phyloP scores from a whole-genome alignment of 352 stramenopile genomes.

The Pythium graminicola region DNA sequence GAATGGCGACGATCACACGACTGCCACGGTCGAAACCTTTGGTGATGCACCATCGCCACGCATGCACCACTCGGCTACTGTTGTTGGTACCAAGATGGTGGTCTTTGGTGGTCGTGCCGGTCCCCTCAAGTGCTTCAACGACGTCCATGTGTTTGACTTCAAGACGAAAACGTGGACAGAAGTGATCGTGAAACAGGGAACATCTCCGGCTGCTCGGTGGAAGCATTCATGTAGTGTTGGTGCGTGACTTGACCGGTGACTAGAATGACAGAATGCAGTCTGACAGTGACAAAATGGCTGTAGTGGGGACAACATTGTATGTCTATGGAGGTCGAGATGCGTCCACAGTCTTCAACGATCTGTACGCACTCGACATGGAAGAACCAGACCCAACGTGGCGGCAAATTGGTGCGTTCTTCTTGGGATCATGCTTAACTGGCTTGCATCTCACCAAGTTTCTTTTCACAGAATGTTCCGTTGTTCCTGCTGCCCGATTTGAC shows the following conservation, averaged over 20 bases:
- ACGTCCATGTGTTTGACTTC: conserved; percentile 54
- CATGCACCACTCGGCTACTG: conserved; percentile 72
- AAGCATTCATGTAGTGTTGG: conserved; percentile 62
- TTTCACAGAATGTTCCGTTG: conserved; percentile 13
- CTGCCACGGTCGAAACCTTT: background rate
- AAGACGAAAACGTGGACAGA: conserved; percentile 38
- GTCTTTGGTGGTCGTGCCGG: conserved; percentile 76
- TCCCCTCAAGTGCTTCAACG: conserved; percentile 58
- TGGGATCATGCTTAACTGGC: background rate
- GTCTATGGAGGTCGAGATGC: conserved; percentile 64
- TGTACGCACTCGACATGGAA: conserved; percentile 57
- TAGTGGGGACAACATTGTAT: conserved; percentile 66
- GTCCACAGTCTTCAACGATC: conserved; percentile 59
- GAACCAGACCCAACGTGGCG: conserved; percentile 35
- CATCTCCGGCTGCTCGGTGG: conserved; percentile 49
- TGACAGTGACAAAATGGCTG: background rate
- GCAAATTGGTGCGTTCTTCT: conserved; percentile 34
- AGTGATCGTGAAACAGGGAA: conserved; percentile 24
- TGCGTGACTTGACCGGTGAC: conserved; percentile 25
- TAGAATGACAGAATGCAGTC: background rate
- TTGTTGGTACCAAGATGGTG: conserved; percentile 51
- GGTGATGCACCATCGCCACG: conserved; percentile 30
- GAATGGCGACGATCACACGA: conserved; percentile 8
- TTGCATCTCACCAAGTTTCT: background rate
- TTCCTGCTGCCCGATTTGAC: conserved; percentile 36